Percentiles rank a stretch among this genome's conserved stretches.
Evolutionary conservation across 805 yeast genomes (phyloP).

Genomic region (Kodamaea kaohsiungensis): DNA sequence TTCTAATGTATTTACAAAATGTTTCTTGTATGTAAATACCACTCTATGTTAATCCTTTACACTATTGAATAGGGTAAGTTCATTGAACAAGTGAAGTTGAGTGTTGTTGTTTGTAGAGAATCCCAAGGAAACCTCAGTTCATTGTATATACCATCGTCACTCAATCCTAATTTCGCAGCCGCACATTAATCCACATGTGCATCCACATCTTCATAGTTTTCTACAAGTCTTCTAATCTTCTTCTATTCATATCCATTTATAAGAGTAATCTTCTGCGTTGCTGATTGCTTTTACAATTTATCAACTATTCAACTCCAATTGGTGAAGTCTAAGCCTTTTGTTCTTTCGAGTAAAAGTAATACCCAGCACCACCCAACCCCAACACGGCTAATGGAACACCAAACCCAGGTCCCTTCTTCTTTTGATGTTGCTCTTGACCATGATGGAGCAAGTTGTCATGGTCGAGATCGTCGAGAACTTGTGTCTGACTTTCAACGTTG

Average conservation of each 20-base stretch:
- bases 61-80: too few relatives aligned
- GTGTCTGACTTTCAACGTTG: conserved; percentile 27
- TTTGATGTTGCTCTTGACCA: conserved; percentile 9
- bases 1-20: too few relatives aligned
- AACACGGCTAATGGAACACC: conserved; percentile 23
- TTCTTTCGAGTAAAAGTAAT: conserved; percentile 20
- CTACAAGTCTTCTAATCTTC: background rate
- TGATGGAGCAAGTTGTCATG: conserved; percentile 26
- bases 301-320: too few relatives aligned
- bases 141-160: too few relatives aligned
- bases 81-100: too few relatives aligned
- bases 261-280: background rate
- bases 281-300: too few relatives aligned
- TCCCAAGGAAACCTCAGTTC: too few relatives aligned
- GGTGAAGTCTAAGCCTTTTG: background rate
- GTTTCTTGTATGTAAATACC: too few relatives aligned
- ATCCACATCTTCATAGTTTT: too few relatives aligned
- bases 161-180: background rate
- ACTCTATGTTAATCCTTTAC: too few relatives aligned
- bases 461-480: conserved; percentile 39
- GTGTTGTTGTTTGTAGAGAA: too few relatives aligned
- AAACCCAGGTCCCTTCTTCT: conserved; percentile 9
- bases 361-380: conserved; percentile 34
- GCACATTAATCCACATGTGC: too few relatives aligned
- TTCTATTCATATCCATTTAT: background rate